Conservation (phyloP, 306 rosid genomes). For the Medicago lupulina region DNA sequence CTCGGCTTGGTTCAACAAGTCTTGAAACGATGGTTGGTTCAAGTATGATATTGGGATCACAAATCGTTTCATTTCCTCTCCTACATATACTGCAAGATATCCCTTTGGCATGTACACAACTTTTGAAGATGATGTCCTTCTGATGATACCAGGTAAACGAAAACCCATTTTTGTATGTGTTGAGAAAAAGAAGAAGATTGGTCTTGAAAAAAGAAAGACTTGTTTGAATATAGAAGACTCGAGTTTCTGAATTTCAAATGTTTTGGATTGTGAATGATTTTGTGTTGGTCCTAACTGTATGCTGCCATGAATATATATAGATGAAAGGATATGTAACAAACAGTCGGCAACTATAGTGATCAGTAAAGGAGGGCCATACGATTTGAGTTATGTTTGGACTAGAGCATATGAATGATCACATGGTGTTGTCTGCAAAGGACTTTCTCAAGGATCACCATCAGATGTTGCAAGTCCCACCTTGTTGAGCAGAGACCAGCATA, state of each 20-base stretch:
- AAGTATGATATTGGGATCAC: constrained; percentile 50
- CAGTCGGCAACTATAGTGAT: background rate
- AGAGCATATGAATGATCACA: constrained; percentile 38
- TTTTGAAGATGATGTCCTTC: constrained; percentile 31
- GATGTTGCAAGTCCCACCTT: background rate
- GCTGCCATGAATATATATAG: background rate
- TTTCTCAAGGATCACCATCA: background rate
- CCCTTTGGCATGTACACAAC: constrained; percentile 55
- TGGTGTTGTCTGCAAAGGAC: constrained; percentile 39
- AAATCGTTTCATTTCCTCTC: constrained; percentile 50
- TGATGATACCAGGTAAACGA: constrained; percentile 41
- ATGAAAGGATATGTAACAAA: background rate
- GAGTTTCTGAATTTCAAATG: background rate
- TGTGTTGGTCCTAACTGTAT: constrained; percentile 29
- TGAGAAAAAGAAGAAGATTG: constrained; percentile 1
- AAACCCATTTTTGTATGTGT: constrained; percentile 42
- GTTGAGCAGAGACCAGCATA: background rate
- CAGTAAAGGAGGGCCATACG: background rate
- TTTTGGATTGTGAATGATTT: background rate
- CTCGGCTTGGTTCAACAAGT: constrained; percentile 37
- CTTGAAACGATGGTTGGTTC: constrained; percentile 45
- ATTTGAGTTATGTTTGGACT: constrained; percentile 10
- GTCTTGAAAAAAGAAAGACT: too few species aligned
- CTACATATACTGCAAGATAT: constrained; percentile 42
- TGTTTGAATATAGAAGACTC: too few species aligned